Conservation (phyloP, 1,284 basidiomycete species). For the Irpex rosettiformis region DNA sequence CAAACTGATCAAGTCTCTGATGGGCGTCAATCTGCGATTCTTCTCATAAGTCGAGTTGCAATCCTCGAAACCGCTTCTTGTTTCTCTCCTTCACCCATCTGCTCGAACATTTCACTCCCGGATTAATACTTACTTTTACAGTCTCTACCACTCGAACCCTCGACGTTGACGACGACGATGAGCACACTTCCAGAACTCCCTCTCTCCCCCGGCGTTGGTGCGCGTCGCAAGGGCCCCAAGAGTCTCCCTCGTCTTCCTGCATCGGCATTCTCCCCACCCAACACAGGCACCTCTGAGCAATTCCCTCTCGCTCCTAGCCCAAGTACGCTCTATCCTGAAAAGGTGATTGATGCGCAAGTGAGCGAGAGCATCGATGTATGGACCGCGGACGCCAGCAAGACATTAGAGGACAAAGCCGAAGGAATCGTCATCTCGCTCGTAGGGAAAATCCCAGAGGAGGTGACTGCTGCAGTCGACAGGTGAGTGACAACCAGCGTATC, state of each 20-base stretch:
- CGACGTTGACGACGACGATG: constrained; percentile 19
- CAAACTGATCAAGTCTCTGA: background rate
- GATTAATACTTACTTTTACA: too few relatives aligned
- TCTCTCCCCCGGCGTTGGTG: constrained; percentile 39
- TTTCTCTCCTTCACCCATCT: background rate
- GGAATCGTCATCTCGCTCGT: constrained; percentile 54
- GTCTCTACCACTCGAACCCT: background rate
- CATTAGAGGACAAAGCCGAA: constrained; percentile 40
- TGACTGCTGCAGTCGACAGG: constrained; percentile 37
- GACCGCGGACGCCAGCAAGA: constrained; percentile 48
- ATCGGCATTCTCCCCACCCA: constrained; percentile 70
- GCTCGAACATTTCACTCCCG: background rate
- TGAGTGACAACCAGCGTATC: constrained; percentile 17
- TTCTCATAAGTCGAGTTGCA: background rate
- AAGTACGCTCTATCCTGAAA: constrained; percentile 55
- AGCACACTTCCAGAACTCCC: constrained; percentile 30
- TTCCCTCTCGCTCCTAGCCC: constrained; percentile 72
- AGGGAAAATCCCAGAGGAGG: constrained; percentile 28
- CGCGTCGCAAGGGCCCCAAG: constrained; percentile 59
- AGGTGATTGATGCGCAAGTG: constrained; percentile 67
- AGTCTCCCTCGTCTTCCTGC: constrained; percentile 63
- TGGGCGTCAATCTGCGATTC: background rate
- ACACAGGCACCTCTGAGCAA: constrained; percentile 57
- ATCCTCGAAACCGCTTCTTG: background rate
- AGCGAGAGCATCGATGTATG: constrained; percentile 42